Base-by-base conservation (phyloP, 768 basidiomycete species). In the Suillus ampliporus region DNA sequence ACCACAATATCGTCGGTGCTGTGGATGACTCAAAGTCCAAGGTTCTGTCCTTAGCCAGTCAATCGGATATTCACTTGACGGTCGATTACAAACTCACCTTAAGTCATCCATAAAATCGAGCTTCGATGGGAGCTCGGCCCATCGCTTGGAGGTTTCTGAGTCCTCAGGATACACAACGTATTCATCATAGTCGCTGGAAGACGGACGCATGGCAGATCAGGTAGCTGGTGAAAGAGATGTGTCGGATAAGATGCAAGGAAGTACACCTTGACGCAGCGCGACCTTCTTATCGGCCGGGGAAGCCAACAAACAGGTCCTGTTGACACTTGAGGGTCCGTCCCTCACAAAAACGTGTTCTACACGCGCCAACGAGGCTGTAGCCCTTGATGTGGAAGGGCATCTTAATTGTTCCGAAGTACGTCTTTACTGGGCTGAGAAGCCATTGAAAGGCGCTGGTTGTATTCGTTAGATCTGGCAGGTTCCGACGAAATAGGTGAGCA, bases 301-400 rank as follows among this genome's bases (percentile, higher is more conserved):
- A 58, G 48, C 60, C 57, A 58, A 44, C 48, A 70, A 63, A 70
- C 66, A 72, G 67, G 68, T 64, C 44, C 37, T 75, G 67, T 75
- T 75, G 58, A 74, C 63, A 58, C 65, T 72, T 74, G 74, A 58
- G 75, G 75, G 74, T 77, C 73, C 74, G 73, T 72, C 71, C 70
- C 23, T 56, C 72, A 74, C 14, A 68, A 73, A 73, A 74, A 77
- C 74, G 74, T 75, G 74, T 76, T 69, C 52, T 61, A 66, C 74
- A 75, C 70, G 74, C 72, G 74, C 60, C 64, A 66, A 46, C 63
- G 65, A 70, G 75, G 75, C 73, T 74, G 74, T 74, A 74, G 59
- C 72, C 53, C 60, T 63, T 48, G 67, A 64, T 70, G 66, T 67
- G 60, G 57, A 53, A 62, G 37, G 51, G 52, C 47, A 60, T 57